Evolutionary conservation across 176 grass and related monocot genomes (phyloP).

Genomic region (Typha latifolia): DNA sequence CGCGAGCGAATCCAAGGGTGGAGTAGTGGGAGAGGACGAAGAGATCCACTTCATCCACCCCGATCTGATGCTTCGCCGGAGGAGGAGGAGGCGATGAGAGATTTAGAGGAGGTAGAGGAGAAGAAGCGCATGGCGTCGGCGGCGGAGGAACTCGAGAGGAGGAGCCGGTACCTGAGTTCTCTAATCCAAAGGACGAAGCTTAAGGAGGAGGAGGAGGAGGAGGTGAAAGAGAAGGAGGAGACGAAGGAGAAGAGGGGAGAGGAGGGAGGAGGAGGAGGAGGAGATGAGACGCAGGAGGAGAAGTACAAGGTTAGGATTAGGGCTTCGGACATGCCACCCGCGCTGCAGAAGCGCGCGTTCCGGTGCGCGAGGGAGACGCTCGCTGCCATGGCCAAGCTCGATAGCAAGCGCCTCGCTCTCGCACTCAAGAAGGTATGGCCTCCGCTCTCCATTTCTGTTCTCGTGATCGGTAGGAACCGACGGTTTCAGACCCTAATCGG

Average conservation of each 20-base stretch:
- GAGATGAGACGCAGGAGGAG: constrained; percentile 12
- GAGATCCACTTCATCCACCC: background rate
- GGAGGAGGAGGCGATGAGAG: constrained; percentile 15
- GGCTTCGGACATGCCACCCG: constrained; percentile 63
- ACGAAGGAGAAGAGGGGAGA: constrained; percentile 18
- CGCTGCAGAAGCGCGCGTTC: constrained; percentile 76
- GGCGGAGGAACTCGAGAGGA: constrained; percentile 44
- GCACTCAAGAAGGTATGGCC: constrained; percentile 74
- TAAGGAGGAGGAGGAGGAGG: background rate
- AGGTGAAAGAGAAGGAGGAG: background rate
- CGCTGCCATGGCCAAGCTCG: constrained; percentile 71
- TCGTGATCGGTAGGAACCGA: no score
- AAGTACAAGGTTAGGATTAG: constrained; percentile 57
- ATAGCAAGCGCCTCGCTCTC: constrained; percentile 78
- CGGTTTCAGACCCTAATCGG: background rate
- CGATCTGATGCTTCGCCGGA: background rate
- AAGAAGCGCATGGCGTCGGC: constrained; percentile 43
- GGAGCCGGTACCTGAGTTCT: constrained; percentile 47
- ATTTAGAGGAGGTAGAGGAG: background rate
- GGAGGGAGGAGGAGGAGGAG: constrained; percentile 1
- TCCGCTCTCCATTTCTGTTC: background rate
- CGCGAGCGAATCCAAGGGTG: no score
- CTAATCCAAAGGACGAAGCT: constrained; percentile 52
- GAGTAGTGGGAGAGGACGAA: no score
- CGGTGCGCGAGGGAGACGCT: constrained; percentile 66